Evolutionary conservation across 495 filamentous ascomycete species (phyloP).

Genomic region (Evansstolkia leycettana): DNA sequence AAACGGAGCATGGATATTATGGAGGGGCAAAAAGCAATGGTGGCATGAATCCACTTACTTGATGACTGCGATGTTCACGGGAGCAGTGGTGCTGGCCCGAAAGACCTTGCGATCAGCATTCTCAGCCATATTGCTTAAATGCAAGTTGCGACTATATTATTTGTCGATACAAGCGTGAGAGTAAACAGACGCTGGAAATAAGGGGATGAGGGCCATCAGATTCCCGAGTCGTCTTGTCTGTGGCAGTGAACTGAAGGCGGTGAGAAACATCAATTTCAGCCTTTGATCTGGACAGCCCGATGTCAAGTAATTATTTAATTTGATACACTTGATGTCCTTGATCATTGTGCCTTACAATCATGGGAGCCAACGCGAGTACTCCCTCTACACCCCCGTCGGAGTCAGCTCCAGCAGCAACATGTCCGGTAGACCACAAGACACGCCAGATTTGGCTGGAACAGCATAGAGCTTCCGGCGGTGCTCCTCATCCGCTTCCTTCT

Average conservation of each 20-base stretch:
- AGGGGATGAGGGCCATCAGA: neutral
- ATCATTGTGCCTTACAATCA: conserved; percentile 6
- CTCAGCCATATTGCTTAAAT: conserved; percentile 29
- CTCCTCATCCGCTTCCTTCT: conserved; percentile 19
- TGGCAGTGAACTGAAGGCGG: conserved; percentile 6
- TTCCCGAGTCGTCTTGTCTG: neutral
- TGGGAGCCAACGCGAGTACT: conserved; percentile 33
- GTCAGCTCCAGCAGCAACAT: conserved; percentile 30
- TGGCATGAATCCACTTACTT: conserved; percentile 51
- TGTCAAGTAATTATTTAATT: neutral
- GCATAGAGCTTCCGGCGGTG: conserved; percentile 17
- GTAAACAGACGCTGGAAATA: conserved; percentile 1
- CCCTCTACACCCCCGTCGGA: conserved; percentile 15
- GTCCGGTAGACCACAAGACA: conserved; percentile 82
- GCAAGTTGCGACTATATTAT: neutral
- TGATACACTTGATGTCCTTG: neutral
- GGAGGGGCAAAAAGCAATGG: conserved; percentile 8
- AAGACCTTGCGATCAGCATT: conserved; percentile 42
- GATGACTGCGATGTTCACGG: conserved; percentile 98
- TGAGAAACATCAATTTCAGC: conserved; percentile 5
- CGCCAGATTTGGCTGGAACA: conserved; percentile 70
- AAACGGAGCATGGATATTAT: conserved; percentile 7
- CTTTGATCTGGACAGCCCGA: neutral
- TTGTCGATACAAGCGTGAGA: conserved; percentile 1
- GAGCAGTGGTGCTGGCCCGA: conserved; percentile 88